Conservation (phyloP, 257 asterid species). For the Nicotiana tabacum region DNA sequence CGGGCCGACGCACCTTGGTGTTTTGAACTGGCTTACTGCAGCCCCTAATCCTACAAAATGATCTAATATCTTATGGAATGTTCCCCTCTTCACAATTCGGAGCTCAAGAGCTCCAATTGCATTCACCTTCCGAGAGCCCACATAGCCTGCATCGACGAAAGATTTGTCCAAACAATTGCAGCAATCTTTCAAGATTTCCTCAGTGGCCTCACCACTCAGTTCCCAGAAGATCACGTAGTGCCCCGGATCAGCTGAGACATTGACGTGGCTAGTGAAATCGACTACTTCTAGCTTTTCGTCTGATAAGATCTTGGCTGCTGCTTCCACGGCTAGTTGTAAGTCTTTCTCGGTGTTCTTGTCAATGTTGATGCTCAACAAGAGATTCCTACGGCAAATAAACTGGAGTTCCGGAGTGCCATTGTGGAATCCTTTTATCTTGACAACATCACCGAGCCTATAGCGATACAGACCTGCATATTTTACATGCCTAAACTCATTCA, state of each 20-base stretch:
- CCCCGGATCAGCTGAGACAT: constrained; percentile 53
- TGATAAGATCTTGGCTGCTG: constrained; percentile 48
- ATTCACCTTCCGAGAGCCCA: constrained; percentile 57
- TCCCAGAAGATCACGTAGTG: constrained; percentile 90
- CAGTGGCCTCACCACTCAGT: constrained; percentile 45
- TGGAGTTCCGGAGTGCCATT: constrained; percentile 83
- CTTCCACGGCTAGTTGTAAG: constrained; percentile 71
- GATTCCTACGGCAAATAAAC: constrained; percentile 79
- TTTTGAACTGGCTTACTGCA: constrained; percentile 97
- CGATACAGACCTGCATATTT: constrained; percentile 74
- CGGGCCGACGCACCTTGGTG: constrained; percentile 79
- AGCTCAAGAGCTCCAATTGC: constrained; percentile 74
- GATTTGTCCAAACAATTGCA: constrained; percentile 79
- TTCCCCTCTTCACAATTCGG: constrained; percentile 56
- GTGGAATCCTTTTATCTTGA: constrained; percentile 79
- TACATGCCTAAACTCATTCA: neutral
- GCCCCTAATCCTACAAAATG: constrained; percentile 85
- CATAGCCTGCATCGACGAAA: constrained; percentile 73
- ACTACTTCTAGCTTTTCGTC: constrained; percentile 67
- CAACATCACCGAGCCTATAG: constrained; percentile 77
- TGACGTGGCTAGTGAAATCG: constrained; percentile 82
- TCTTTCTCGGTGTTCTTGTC: constrained; percentile 97
- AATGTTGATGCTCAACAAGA: constrained; percentile 72
- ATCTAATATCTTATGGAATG: constrained; percentile 80
- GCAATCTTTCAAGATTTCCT: constrained; percentile 58